Conservation (phyloP, 306 rosid species). For the Acacia acuminata region DNA sequence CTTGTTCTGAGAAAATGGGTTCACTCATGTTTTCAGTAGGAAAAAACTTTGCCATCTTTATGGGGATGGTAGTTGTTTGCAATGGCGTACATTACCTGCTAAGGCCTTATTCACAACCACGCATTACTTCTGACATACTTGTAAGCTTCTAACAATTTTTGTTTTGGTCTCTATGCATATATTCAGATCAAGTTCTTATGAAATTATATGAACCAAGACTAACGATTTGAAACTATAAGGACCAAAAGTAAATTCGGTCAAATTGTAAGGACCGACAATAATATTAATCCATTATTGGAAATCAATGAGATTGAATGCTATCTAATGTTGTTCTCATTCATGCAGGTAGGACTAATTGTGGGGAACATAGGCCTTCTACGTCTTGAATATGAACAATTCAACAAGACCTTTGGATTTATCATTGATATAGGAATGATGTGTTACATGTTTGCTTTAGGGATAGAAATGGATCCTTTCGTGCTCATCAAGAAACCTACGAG, state of each 20-base stretch:
- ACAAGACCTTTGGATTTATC: constrained; percentile 54
- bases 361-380: constrained; percentile 67
- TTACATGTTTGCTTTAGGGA: constrained; percentile 90
- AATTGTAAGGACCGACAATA: too few species aligned
- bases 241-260: too few species aligned
- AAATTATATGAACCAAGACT: too few species aligned
- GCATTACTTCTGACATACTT: constrained; percentile 70
- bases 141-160: constrained; percentile 41
- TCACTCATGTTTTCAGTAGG: constrained; percentile 40
- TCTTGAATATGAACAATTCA: constrained; percentile 29
- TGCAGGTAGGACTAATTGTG: constrained; percentile 73
- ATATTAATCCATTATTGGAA: not conserved
- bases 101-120: constrained; percentile 72
- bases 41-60: constrained; percentile 49
- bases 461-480: constrained; percentile 85
- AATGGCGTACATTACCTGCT: constrained; percentile 62
- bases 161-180: too few species aligned
- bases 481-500: constrained; percentile 56
- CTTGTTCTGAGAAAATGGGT: constrained; percentile 53
- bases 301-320: not conserved
- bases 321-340: not conserved
- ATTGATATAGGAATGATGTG: constrained; percentile 85
- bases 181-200: too few species aligned
- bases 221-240: too few species aligned
- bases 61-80: constrained; percentile 68